These are phyloP conservation scores for Suillus subalutaceus DNA, from an alignment of 768 basidiomycete genomes.

Conservation along the genomic window DNA sequence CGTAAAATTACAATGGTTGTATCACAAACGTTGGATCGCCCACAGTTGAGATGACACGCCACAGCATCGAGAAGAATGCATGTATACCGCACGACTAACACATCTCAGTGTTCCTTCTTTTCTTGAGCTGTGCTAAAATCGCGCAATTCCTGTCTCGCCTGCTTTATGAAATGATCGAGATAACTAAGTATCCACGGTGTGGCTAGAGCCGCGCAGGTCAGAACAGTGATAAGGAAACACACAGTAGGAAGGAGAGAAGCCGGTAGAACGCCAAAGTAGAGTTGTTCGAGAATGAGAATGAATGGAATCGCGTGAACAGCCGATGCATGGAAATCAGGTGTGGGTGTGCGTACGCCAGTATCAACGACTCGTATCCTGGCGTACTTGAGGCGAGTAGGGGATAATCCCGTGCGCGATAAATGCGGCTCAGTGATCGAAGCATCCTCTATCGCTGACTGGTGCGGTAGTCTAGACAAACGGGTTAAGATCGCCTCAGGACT, in stretches of 20 bases:
- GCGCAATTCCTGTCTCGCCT: slow-evolving; percentile 29
- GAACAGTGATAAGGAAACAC: slow-evolving; percentile 30
- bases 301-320: slow-evolving; percentile 44
- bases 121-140: slow-evolving; percentile 5
- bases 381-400: slow-evolving; percentile 46
- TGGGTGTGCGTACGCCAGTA: slow-evolving; percentile 54
- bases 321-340: slow-evolving; percentile 18
- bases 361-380: slow-evolving; percentile 60
- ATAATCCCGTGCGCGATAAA: slow-evolving; percentile 5
- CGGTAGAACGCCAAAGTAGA: slow-evolving; percentile 61
- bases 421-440: slow-evolving; percentile 7
- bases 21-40: slow-evolving; percentile 6
- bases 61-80: slow-evolving; percentile 25
- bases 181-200: slow-evolving; percentile 22
- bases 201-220: slow-evolving; percentile 24
- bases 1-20: slow-evolving; percentile 6
- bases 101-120: slow-evolving; percentile 26
- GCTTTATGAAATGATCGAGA: slow-evolving; percentile 24
- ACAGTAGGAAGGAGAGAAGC: slow-evolving; percentile 46
- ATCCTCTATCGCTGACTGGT: slow-evolving; percentile 8
- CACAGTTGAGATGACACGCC: slow-evolving; percentile 7
- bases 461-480: slow-evolving; percentile 17
- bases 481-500: slow-evolving; percentile 36
- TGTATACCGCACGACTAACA: slow-evolving; percentile 23
- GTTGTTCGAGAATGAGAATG: slow-evolving; percentile 58